Base-by-base conservation (phyloP, 2,329 filamentous ascomycete genomes). In the Rachicladosporium sp. region DNA sequence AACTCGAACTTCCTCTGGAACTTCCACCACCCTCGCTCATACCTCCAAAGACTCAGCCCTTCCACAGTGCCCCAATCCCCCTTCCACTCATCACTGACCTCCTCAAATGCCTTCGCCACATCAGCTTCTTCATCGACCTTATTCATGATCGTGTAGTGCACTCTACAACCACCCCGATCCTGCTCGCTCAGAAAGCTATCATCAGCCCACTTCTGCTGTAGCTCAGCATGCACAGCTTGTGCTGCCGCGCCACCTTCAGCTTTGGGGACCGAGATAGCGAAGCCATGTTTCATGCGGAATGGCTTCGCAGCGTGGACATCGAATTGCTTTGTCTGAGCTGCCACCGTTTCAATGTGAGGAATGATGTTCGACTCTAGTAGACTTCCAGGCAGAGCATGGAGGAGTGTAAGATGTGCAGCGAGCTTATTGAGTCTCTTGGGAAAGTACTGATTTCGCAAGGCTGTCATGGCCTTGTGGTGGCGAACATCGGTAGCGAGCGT, bases 141-240 rank as follows among this genome's bases (percentile, higher is more conserved):
- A 41, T 67, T 67, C 65, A 66, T 66, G 10, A 67, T 56, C 8
- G 64, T 68, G 54, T 64, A 68, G 38, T 67, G 65, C 6, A 62
- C 56, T 5, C 52, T 53, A 48, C 59, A 61, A 0, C 55, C 58
- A 3, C 56, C 56, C n/a, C 50, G 51, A 46, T 68, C 65, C 48
- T 67, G 64, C 42, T 61, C 56, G 31, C 62, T 66, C 9, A 68
- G 45, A 15, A 58, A 64, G 2, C 54, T 49, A 53, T 50, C 40
- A 50, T 51, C 41, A 23, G 50, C 38, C 64, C 64, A 68, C 10
- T 50, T 47, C 6, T 46, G 43, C 42, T 55, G 53, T 27, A 68
- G 47, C 29, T 53, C 46, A 4, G 43, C 46, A 39, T 63, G 63
- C 8, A 67, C 44, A n/a, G 51, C 43, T 36, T 60, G 54, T 30